phyloP scores from a whole-genome alignment of 768 basidiomycete genomes.

The Trametes villosa region DNA sequence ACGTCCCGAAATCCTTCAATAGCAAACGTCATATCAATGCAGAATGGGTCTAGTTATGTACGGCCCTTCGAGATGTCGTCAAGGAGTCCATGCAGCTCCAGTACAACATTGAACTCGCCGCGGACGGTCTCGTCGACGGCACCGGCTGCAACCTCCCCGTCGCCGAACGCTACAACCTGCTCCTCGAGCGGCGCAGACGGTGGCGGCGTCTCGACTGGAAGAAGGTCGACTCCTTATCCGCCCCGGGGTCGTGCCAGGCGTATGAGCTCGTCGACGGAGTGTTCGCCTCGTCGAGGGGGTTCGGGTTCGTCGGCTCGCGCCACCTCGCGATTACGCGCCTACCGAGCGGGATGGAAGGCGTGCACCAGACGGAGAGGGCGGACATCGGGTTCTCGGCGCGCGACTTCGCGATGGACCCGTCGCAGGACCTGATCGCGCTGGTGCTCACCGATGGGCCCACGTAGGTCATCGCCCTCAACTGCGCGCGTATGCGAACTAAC shows the following conservation, averaged over 20 bases:
- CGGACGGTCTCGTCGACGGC: constrained; percentile 36
- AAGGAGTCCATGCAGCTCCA: constrained; percentile 31
- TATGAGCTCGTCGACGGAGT: constrained; percentile 67
- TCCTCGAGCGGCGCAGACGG: constrained; percentile 39
- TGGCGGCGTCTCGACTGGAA: constrained; percentile 42
- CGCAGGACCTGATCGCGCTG: constrained; percentile 60
- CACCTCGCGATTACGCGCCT: constrained; percentile 35
- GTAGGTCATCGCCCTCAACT: constrained; percentile 13
- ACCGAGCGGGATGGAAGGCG: constrained; percentile 24
- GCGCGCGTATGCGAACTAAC: background rate
- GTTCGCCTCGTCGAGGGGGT: constrained; percentile 49
- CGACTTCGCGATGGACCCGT: constrained; percentile 70
- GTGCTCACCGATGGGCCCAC: constrained; percentile 32
- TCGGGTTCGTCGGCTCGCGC: constrained; percentile 13
- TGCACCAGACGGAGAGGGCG: constrained; percentile 29
- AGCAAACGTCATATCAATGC: background rate
- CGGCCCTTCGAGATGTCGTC: constrained; percentile 24
- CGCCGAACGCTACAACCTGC: constrained; percentile 38
- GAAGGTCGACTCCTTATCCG: constrained; percentile 29
- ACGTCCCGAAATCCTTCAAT: background rate
- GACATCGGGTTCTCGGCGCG: constrained; percentile 48
- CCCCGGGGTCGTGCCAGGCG: constrained; percentile 46
- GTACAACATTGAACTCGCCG: constrained; percentile 38
- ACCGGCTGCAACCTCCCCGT: constrained; percentile 22
- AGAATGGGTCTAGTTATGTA: constrained; percentile 30